Evolutionary conservation across 1,284 basidiomycete species (phyloP), one percentile per base, ranked within the genome.

Genomic region (Porodaedalea pini): DNA sequence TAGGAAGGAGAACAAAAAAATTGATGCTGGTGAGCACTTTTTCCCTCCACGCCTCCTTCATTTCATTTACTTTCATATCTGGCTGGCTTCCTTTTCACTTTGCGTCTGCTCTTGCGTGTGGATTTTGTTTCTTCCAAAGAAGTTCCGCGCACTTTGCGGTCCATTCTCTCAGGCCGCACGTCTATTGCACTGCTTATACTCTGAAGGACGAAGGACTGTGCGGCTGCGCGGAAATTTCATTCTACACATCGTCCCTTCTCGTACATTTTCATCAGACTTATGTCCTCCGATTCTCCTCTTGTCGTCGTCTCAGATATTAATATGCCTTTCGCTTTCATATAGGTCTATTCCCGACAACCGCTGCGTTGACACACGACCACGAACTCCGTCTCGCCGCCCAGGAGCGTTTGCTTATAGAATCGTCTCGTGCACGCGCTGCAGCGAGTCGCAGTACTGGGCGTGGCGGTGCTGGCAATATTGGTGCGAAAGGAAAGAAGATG

Each of bases 291-390:
- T n/a, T n/a, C n/a, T n/a, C n/a, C n/a, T n/a, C n/a, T n/a, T n/a
- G n/a, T n/a, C n/a, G n/a, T n/a, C n/a, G n/a, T n/a, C n/a, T n/a
- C n/a, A n/a, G n/a, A n/a, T n/a, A n/a, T n/a, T n/a, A n/a, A n/a
- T n/a, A n/a, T n/a, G n/a, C n/a, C n/a, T 51, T 39, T 48, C 21
- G 4, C 36, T 56, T 50, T 25, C 32, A 25, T 6, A 25, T 25
- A 57, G 56, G 41, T 4, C 40, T 57, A 27, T 57, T 52, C 43
- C 56, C 56, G 17, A 52, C 49, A 29, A 57, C 56, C 15, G 56
- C 56, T 2, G 56, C 56, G 6, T 32, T 57, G 39, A 39, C 43
- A 15, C 50, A 32, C 2, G 49, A 39, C 11, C 41, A 48, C 11
- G 56, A 51, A 4, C 41, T 25, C 10, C 56, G 50, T 3, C 15